Conservation (phyloP, 2,329 filamentous ascomycete genomes). For the Anthostomella pinea region DNA sequence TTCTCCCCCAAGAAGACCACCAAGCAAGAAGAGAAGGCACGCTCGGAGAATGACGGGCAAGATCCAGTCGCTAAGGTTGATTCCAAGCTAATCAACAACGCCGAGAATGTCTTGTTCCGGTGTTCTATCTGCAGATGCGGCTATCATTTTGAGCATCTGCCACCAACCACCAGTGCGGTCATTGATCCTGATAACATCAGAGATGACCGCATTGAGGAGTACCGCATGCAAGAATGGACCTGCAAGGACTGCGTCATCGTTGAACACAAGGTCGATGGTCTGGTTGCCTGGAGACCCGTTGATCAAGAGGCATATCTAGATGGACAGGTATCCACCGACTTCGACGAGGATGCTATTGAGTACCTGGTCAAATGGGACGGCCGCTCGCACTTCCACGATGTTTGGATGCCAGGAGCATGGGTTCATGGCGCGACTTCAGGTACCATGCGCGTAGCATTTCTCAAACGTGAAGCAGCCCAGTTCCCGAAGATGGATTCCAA, state of each 20-base stretch:
- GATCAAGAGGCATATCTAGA: constrained; percentile 54
- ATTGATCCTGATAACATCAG: constrained; percentile 48
- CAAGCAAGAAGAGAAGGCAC: constrained; percentile 78
- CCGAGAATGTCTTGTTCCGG: constrained; percentile 75
- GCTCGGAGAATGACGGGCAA: constrained; percentile 72
- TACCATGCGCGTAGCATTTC: constrained; percentile 71
- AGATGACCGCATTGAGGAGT: constrained; percentile 66
- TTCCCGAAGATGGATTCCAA: constrained; percentile 67
- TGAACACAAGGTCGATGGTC: constrained; percentile 65
- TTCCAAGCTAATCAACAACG: constrained; percentile 67
- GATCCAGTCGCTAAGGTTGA: constrained; percentile 72
- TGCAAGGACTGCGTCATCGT: constrained; percentile 73
- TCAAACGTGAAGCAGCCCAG: constrained; percentile 62
- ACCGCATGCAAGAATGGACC: constrained; percentile 65
- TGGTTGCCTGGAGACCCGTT: constrained; percentile 84
- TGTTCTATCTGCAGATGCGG: constrained; percentile 73
- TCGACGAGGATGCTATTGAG: constrained; percentile 78
- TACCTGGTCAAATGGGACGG: constrained; percentile 88
- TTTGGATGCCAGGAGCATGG: constrained; percentile 90
- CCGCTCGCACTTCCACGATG: constrained; percentile 75
- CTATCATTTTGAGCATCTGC: constrained; percentile 83
- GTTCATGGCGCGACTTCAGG: constrained; percentile 67
- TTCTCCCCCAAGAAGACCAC: constrained; percentile 72
- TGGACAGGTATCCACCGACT: constrained; percentile 50
- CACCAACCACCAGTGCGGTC: constrained; percentile 40